phyloP scores from a whole-genome alignment of 306 rosid genomes.

The Quercus gilva region DNA sequence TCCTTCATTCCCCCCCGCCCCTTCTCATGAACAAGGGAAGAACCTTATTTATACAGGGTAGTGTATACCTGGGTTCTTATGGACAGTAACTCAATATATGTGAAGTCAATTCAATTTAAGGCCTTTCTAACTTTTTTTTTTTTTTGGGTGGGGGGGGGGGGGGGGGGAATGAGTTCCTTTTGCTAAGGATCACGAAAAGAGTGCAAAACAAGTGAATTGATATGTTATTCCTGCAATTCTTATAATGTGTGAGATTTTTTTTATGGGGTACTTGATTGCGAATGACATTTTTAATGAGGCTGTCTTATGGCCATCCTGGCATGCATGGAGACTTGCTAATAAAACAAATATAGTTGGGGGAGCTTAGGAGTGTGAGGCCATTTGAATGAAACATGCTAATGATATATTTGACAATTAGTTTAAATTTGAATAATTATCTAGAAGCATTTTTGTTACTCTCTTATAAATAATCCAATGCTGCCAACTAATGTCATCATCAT shows the following conservation, averaged over 20 bases:
- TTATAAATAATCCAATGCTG: not conserved
- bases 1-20: no score
- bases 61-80: not conserved
- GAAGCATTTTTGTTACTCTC: not conserved
- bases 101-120: not conserved
- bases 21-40: not conserved
- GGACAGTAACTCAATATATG: not conserved
- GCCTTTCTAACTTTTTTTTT: not conserved
- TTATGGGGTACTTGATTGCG: not conserved
- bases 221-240: not conserved
- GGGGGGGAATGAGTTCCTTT: not conserved
- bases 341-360: not conserved
- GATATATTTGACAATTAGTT: not conserved
- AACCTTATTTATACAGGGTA: not conserved
- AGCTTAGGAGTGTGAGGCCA: not conserved
- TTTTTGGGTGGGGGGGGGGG: no score
- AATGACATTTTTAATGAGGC: not conserved
- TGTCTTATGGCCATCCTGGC: not conserved
- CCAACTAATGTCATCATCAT: not conserved
- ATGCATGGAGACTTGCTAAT: not conserved
- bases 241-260: not conserved
- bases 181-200: not conserved
- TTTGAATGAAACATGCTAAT: not conserved
- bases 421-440: not conserved
- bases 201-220: not conserved